Conservation (phyloP, 179 eudicot species). For the Nepenthes alata region DNA sequence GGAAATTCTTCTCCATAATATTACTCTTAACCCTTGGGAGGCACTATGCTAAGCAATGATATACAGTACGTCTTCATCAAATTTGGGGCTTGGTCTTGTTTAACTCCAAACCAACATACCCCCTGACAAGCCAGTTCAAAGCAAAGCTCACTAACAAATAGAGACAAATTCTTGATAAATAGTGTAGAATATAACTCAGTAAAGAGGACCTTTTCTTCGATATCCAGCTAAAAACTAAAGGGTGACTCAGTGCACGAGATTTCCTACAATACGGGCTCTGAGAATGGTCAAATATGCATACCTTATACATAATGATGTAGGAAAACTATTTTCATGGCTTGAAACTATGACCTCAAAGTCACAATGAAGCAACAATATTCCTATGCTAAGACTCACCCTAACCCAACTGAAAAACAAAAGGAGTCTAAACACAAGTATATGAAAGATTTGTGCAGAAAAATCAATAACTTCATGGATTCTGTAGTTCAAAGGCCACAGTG, state of each 20-base stretch:
- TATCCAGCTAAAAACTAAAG: too few species aligned
- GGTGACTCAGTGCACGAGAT: too few species aligned
- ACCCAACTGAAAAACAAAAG: too few species aligned
- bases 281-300: too few species aligned
- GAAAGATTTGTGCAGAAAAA: slow-evolving; percentile 30
- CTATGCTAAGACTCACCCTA: too few species aligned
- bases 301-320: too few species aligned
- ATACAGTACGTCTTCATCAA: slow-evolving; percentile 53
- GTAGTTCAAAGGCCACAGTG: too few species aligned
- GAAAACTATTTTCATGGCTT: too few species aligned
- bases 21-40: slow-evolving; percentile 40
- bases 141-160: slow-evolving; percentile 31
- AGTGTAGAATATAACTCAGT: neutral
- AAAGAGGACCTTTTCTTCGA: neutral
- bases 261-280: too few species aligned
- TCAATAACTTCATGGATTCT: neutral
- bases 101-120: slow-evolving; percentile 75
- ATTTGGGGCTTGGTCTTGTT: slow-evolving; percentile 85
- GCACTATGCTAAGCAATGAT: slow-evolving; percentile 38
- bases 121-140: slow-evolving; percentile 78
- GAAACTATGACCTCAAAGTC: too few species aligned
- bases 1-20: slow-evolving; percentile 42
- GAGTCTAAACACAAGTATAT: too few species aligned
- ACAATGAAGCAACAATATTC: too few species aligned
- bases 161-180: slow-evolving; percentile 10